Base-by-base conservation (phyloP, 768 basidiomycete species). In the Plicaturopsis crispa region DNA sequence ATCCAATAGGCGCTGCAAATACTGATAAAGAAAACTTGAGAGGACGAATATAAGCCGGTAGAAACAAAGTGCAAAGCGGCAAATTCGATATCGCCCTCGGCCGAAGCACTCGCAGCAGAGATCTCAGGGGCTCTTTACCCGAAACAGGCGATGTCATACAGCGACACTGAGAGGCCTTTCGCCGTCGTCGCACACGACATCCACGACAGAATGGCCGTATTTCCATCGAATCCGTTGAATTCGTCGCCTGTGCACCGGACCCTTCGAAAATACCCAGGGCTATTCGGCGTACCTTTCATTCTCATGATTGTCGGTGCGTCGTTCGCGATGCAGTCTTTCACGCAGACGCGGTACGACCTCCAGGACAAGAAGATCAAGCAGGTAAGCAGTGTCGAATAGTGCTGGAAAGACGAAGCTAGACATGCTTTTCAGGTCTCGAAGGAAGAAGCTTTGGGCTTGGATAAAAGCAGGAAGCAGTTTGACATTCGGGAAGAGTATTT, bases 401-500 rank as follows among this genome's bases (percentile, higher is more conserved):
- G 23, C 20, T 38, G n/a, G n/a, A n/a, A n/a, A n/a, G n/a, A n/a
- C n/a, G n/a, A n/a, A n/a, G n/a, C n/a, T n/a, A n/a, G n/a, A n/a
- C n/a, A n/a, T n/a, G 20, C 18, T 28, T 37, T 19, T 14, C 35
- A 79, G 89, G 59, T 96, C 24, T 73, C 77, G 26, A 80, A 78
- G 45, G 82, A 91, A 54, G 78, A 92, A 48, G 83, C 87, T 45
- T 67, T 93, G 16, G 73, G 78, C 7, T 64, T 92, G 49, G 70
- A 80, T 45, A 75, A 70, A 53, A 64, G 65, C 39, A 70, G 82
- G 60, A 84, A 81, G 63, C 84, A 78, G 65, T 80, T 96, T 42
- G 93, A 98, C 59, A 85, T 96, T 13, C 68, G 89, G 38, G 94
- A 97, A 56, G 93, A 96, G 54, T 99, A 98, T 59, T 97, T 83